A percentile compares a stretch with the other conserved stretches of the same genome.
Evolutionary conservation across 2,329 filamentous ascomycete genomes (phyloP).

Genomic region (Aspergillus pseudonomiae): DNA sequence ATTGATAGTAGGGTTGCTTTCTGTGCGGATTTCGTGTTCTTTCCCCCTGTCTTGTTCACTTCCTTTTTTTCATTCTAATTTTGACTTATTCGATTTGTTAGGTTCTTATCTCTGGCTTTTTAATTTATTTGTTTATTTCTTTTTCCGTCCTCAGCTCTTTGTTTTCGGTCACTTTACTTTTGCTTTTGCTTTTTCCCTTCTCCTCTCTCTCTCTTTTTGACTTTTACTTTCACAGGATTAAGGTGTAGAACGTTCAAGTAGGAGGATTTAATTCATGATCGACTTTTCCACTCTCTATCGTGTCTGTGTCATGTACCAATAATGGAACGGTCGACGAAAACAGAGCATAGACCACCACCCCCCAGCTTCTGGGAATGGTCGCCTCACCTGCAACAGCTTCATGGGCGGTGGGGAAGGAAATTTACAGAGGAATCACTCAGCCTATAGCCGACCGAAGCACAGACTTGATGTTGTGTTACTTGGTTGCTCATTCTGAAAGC

Average conservation of each 20-base stretch:
- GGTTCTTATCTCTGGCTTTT: not conserved
- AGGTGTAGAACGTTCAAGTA: constrained; percentile 8
- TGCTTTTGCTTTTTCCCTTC: not conserved
- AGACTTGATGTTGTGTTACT: not conserved
- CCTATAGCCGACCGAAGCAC: not conserved
- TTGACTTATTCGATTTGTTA: not conserved
- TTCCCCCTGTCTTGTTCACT: not conserved
- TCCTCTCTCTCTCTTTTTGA: not conserved
- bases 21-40: not conserved
- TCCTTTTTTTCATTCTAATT: not conserved
- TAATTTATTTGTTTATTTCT: not conserved
- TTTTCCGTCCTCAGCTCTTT: not conserved
- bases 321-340: not conserved
- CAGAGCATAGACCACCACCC: constrained; percentile 19
- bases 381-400: constrained; percentile 24
- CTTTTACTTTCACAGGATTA: not conserved
- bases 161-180: not conserved
- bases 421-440: not conserved
- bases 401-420: constrained; percentile 12
- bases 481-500: not conserved
- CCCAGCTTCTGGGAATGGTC: constrained; percentile 25
- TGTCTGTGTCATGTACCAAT: not conserved
- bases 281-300: not conserved
- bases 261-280: not conserved
- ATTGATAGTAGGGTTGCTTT: not conserved